A percentile compares a stretch with the other conserved stretches of the same genome.
Evolutionary conservation across 108 stramenopile genomes (phyloP).

Genomic region (Asterionellopsis glacialis): DNA sequence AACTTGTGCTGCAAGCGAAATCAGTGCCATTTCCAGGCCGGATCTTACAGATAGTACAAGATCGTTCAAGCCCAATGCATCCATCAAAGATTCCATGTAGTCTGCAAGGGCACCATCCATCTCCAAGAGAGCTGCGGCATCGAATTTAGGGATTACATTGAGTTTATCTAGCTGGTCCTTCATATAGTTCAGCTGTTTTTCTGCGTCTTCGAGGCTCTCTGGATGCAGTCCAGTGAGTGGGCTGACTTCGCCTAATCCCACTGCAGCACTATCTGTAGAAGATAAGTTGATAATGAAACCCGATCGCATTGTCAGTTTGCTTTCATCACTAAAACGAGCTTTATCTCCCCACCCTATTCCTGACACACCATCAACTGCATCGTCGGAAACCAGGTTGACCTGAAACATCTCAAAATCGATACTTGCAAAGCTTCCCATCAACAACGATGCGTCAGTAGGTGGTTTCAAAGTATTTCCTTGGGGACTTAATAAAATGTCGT

Average conservation of each 20-base stretch:
- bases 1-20: constrained; percentile 58
- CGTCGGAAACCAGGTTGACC: constrained; percentile 33
- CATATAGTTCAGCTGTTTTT: constrained; percentile 41
- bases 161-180: constrained; percentile 19
- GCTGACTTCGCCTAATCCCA: constrained; percentile 81
- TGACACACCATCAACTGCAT: constrained; percentile 29
- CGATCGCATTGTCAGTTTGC: constrained; percentile 25
- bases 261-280: constrained; percentile 47
- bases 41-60: constrained; percentile 51
- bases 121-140: constrained; percentile 35
- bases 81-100: constrained; percentile 34
- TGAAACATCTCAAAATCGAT: constrained; percentile 60
- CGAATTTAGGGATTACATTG: constrained; percentile 25
- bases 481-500: no score
- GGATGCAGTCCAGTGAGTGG: constrained; percentile 67
- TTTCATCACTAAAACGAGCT: constrained; percentile 24
- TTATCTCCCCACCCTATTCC: constrained; percentile 77
- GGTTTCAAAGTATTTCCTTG: no score
- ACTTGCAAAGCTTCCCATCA: no score
- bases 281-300: constrained; percentile 67
- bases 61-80: constrained; percentile 19
- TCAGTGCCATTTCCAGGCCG: constrained; percentile 81
- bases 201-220: constrained; percentile 59
- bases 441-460: no score
- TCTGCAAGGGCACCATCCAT: constrained; percentile 45